Conservation (phyloP, 495 filamentous ascomycete species). For the Lasiosphaeria ovina region DNA sequence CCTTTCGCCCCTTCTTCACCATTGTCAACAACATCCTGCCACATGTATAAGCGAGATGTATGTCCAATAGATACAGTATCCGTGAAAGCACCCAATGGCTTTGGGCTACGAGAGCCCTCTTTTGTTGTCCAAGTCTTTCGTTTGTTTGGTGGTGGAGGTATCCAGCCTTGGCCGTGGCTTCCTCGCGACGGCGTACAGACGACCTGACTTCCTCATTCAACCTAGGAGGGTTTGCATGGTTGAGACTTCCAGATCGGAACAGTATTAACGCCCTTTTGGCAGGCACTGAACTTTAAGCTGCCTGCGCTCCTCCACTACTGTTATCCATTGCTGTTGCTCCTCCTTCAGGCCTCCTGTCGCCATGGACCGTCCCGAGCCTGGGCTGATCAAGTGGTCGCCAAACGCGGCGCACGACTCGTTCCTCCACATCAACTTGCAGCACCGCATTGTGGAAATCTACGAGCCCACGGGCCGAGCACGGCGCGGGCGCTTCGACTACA, state of each 20-base stretch:
- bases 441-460: slow-evolving; percentile 77
- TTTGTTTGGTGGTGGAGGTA: not conserved
- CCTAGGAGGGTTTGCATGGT: too few relatives aligned
- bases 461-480: slow-evolving; percentile 61
- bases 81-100: not conserved
- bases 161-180: not conserved
- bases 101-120: not conserved
- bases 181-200: too few relatives aligned
- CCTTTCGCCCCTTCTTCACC: too few relatives aligned
- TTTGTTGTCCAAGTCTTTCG: not conserved
- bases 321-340: not conserved
- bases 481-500: slow-evolving; percentile 58
- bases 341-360: too few relatives aligned
- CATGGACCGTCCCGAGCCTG: slow-evolving; percentile 51
- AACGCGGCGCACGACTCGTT: slow-evolving; percentile 67
- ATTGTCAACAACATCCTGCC: too few relatives aligned
- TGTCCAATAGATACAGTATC: not conserved
- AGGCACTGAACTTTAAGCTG: too few relatives aligned
- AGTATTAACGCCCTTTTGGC: too few relatives aligned
- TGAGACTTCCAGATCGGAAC: too few relatives aligned
- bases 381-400: slow-evolving; percentile 83
- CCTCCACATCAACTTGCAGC: slow-evolving; percentile 78
- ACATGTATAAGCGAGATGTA: too few relatives aligned
- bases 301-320: not conserved
- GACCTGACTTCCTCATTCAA: too few relatives aligned